Evolutionary conservation across 495 filamentous ascomycete genomes (phyloP), one percentile per base, ranked within the genome.

Genomic region (Xylaria cubensis): DNA sequence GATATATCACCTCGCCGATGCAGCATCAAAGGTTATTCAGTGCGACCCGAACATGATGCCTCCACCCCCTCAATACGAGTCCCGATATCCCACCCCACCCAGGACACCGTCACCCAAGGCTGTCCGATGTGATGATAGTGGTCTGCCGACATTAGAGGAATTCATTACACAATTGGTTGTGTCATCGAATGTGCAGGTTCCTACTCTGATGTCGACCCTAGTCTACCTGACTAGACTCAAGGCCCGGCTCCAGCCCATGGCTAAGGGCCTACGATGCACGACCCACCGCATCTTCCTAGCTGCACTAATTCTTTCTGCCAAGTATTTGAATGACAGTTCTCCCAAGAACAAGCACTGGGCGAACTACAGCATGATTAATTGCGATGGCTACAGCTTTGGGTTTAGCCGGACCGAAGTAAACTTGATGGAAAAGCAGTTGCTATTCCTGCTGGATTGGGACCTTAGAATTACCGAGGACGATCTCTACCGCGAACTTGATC

Each of bases 291-390:
- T 99, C 92, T 98, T 99, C 79, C 86, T 99, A 67, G 93, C 97
- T 29, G 89, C 93, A 5, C 88, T 98, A 71, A 97, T 98, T 77
- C 88, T 97, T 59, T 89, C 94, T 2, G 97, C 96, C 67, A 99
- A 99, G 86, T 99, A 97, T 81, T 87, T 98, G 48, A 97, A 99
- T 82, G 96, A 99, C 82, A 97, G 95, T 62, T 97, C 94, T 34
- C 96, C 97, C 64, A 98, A 98, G 91, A 99, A 99, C 88, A 98
- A 98, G 90, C 96, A 99, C 86, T 99, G 96, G 96, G 94, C 96
- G 36, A 90, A 88, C 71, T 99, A 98, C 86, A 95, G 92, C 64
- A 90, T 96, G 70, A 89, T 91, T 74, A 72, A 71, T 51, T 76
- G 73, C 24, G 91, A 90, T 61, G 92, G 84, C 79, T 92, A 93